These are phyloP conservation scores for Nannizzia gypsea DNA, from an alignment of 2,329 filamentous ascomycete species.

Conservation along the genomic window DNA sequence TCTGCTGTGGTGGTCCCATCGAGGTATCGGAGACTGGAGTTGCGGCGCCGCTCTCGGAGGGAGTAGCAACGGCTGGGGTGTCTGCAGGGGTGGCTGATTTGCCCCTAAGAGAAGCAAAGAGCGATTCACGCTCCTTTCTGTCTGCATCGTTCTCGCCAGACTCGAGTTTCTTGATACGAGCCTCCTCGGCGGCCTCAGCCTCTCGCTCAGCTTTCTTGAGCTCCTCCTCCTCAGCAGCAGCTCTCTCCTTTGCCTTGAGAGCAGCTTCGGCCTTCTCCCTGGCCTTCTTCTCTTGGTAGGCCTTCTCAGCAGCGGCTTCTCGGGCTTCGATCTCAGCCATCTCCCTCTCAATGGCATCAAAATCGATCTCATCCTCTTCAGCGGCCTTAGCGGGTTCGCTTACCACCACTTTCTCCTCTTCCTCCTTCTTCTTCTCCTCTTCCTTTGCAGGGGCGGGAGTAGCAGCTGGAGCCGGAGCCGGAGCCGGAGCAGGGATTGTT, in stretches of 20 bases:
- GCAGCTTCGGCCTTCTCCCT: conserved; percentile 52
- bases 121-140: conserved; percentile 26
- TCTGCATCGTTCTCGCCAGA: conserved; percentile 25
- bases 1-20: conserved; percentile 40
- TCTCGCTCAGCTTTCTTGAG: conserved; percentile 40
- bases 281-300: conserved; percentile 59
- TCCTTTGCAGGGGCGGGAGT: conserved; percentile 14
- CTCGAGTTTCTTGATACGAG: conserved; percentile 32
- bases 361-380: conserved; percentile 32
- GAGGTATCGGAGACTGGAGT: conserved; percentile 35
- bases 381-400: conserved; percentile 18
- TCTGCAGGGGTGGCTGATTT: conserved; percentile 25
- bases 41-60: conserved; percentile 34
- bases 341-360: conserved; percentile 37
- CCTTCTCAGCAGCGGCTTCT: conserved; percentile 35
- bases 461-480: conserved; percentile 14
- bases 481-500: conserved; percentile 6
- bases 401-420: conserved; percentile 22
- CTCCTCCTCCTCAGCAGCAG: conserved; percentile 33
- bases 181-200: conserved; percentile 37
- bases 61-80: conserved; percentile 24
- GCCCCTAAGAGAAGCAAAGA: conserved; percentile 36
- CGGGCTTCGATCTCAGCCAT: conserved; percentile 37
- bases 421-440: conserved; percentile 26
- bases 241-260: conserved; percentile 37